phyloP scores from a whole-genome alignment of 805 yeast genomes.

The Brettanomyces bruxellensis region DNA sequence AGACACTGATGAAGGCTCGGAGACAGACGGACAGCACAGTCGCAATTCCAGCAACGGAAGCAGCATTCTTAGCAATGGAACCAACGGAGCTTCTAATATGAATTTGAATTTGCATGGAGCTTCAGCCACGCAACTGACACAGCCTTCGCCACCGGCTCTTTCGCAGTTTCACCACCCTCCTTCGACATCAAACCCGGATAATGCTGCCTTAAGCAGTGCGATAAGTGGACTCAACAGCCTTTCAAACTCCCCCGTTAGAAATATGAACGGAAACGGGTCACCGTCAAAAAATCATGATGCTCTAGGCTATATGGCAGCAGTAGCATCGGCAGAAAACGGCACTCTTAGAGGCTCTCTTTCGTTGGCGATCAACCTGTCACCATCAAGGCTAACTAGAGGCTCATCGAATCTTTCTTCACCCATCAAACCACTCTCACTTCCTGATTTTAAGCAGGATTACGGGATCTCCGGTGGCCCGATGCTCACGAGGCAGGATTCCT shows the following conservation, averaged over 20 bases:
- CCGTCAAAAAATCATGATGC: conserved; percentile 9
- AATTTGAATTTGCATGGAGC: too few species aligned
- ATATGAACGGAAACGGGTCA: not conserved
- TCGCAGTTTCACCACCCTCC: too few species aligned
- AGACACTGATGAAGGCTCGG: too few species aligned
- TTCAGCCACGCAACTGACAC: too few species aligned
- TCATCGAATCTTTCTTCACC: conserved; percentile 8
- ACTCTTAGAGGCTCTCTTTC: conserved; percentile 5
- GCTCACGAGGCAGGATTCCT: conserved; percentile 4
- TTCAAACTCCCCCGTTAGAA: not conserved
- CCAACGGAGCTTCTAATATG: too few species aligned
- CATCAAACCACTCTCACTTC: conserved; percentile 11
- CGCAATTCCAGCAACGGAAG: too few species aligned
- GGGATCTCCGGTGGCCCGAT: conserved; percentile 5
- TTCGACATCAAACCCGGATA: too few species aligned
- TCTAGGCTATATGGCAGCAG: conserved; percentile 19
- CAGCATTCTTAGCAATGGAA: too few species aligned
- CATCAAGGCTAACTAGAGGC: not conserved
- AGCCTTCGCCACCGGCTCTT: too few species aligned
- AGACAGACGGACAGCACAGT: too few species aligned
- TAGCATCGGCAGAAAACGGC: conserved; percentile 9
- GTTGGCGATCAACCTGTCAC: not conserved
- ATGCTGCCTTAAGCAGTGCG: too few species aligned
- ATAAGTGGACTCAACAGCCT: too few species aligned
- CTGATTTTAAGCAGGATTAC: conserved; percentile 6